Base-by-base conservation (phyloP, 2,329 filamentous ascomycete species). In the Decorospora gaudefroyi region DNA sequence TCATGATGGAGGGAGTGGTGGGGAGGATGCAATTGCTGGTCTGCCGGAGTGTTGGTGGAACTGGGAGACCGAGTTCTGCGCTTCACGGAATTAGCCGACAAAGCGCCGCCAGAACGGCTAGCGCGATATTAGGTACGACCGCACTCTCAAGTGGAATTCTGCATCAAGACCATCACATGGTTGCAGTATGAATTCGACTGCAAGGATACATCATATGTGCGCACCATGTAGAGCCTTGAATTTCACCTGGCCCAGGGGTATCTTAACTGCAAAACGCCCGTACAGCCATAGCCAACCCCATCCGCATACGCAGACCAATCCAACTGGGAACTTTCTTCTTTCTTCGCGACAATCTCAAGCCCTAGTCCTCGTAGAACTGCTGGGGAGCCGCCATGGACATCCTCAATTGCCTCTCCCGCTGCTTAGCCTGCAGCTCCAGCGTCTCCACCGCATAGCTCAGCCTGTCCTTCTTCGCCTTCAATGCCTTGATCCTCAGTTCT, bases 381-480 rank as follows among this genome's bases (percentile, higher is more conserved):
- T 72, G 68, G 25, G 69, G 70, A 26, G 78, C 77, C 50, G 83
- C 84, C 81, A 87, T 85, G 67, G 84, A 87, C 80, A 85, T 87
- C 67, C 85, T 79, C 72, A 88, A 69, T 64, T 88, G 84, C 57
- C 85, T 78, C 69, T 88, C 81, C 65, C 80, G 74, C 72, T 96
- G 90, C 58, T 84, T 78, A n/a, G 89, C 87, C 74, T 96, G 89
- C 61, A 96, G 67, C 75, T 93, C 88, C 54, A 96, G 71, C 49
- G 90, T 80, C 66, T 93, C 89, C 12, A 96, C 88, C 18, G 88
- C 86, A 74, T 95, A 96, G 67, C 88, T 85, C 58, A 96, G 73
- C 35, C 89, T 82, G 70, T 95, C 90, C 71, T 89, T 92, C 72
- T 90, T 86, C 75, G 90, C 88, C 45, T 82, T 77, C 43, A 93